Percentiles rank a stretch among this genome's conserved stretches.
Conservation (phyloP, 257 asterid species). For the Forsythia viridissima region DNA sequence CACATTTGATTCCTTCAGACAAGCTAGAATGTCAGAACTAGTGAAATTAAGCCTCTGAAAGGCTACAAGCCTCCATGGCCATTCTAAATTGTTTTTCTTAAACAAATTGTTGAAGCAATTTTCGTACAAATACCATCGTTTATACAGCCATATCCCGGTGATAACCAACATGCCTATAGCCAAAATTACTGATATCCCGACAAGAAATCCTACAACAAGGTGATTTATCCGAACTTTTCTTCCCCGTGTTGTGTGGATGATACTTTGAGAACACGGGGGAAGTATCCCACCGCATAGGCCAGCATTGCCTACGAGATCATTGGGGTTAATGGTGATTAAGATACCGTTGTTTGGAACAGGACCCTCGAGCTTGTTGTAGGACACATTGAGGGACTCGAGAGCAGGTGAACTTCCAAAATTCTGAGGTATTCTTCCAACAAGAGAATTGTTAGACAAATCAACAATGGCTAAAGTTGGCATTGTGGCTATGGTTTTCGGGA, state of each 20-base stretch:
- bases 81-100: constrained; percentile 50
- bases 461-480: constrained; percentile 63
- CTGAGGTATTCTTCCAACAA: constrained; percentile 62
- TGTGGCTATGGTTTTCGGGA: constrained; percentile 57
- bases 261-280: constrained; percentile 51
- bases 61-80: constrained; percentile 87
- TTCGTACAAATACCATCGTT: constrained; percentile 61
- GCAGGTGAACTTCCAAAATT: constrained; percentile 69
- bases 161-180: constrained; percentile 36
- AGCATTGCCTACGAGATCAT: constrained; percentile 61
- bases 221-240: constrained; percentile 45
- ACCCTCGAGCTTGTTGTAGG: constrained; percentile 68
- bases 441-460: constrained; percentile 67
- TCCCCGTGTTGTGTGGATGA: constrained; percentile 18
- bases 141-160: constrained; percentile 48
- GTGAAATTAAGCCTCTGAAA: constrained; percentile 77
- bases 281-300: constrained; percentile 78
- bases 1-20: constrained; percentile 69
- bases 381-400: constrained; percentile 66
- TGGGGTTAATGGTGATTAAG: constrained; percentile 55
- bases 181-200: constrained; percentile 45
- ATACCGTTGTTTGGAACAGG: constrained; percentile 70
- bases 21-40: constrained; percentile 51
- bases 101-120: constrained; percentile 51
- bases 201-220: constrained; percentile 41